Conservation (phyloP, 768 basidiomycete species). For the Nidularia pulvinata region DNA sequence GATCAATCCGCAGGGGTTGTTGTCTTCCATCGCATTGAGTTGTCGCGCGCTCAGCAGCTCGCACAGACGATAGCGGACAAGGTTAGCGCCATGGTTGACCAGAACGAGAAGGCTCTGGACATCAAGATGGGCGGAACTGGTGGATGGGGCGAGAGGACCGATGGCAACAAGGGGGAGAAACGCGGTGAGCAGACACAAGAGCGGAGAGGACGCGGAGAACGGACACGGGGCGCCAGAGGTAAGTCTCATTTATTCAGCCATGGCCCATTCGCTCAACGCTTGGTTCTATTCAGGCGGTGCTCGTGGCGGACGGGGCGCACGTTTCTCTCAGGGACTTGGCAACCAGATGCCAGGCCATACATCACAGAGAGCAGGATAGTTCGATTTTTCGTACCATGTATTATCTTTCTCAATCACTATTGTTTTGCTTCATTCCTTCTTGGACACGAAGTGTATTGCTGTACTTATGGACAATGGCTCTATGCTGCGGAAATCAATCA, state of each 20-base stretch:
- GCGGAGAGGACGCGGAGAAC: slow-evolving; percentile 73
- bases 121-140: slow-evolving; percentile 71
- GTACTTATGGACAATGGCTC: too few species aligned
- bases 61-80: slow-evolving; percentile 89
- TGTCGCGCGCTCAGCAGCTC: slow-evolving; percentile 88
- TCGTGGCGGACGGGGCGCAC: slow-evolving; percentile 67
- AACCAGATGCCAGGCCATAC: slow-evolving; percentile 66
- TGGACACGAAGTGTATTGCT: neutral
- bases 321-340: slow-evolving; percentile 85
- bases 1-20: slow-evolving; percentile 91
- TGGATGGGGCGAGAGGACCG: slow-evolving; percentile 67
- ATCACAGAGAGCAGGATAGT: slow-evolving; percentile 25
- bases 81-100: slow-evolving; percentile 82
- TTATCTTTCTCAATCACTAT: slow-evolving; percentile 5
- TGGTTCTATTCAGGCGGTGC: slow-evolving; percentile 46
- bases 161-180: slow-evolving; percentile 76
- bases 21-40: slow-evolving; percentile 91
- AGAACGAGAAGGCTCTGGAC: slow-evolving; percentile 90
- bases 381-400: slow-evolving; percentile 5
- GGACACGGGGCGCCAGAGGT: slow-evolving; percentile 65
- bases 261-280: neutral
- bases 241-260: slow-evolving; percentile 11
- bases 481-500: too few species aligned
- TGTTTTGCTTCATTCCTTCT: neutral
- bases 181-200: slow-evolving; percentile 80